These are phyloP conservation scores for Cyclocybe cylindracea DNA, from an alignment of 768 basidiomycete species.

Conservation along the genomic window DNA sequence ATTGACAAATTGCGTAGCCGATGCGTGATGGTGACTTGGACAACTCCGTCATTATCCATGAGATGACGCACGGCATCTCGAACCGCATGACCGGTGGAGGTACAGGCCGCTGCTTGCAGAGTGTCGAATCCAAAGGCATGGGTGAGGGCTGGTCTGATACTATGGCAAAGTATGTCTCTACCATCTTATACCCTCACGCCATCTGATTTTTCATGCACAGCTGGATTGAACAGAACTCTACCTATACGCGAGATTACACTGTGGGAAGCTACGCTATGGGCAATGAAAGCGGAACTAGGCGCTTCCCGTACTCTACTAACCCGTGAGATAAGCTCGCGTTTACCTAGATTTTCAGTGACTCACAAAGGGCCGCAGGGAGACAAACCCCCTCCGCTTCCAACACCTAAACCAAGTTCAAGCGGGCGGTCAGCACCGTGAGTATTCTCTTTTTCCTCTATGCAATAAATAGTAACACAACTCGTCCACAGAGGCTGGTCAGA, in stretches of 20 bases:
- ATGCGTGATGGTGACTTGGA: slow-evolving; percentile 65
- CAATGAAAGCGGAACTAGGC: too few species aligned
- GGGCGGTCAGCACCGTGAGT: slow-evolving; percentile 46
- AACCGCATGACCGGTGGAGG: slow-evolving; percentile 57
- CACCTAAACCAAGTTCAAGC: slow-evolving; percentile 18
- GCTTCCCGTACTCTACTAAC: too few species aligned
- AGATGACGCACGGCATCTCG: slow-evolving; percentile 57
- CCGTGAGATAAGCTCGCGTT: too few species aligned
- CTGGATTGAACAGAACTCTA: slow-evolving; percentile 46
- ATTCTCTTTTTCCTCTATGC: background rate
- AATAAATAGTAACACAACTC: background rate
- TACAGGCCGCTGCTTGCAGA: slow-evolving; percentile 61
- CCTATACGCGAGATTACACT: too few species aligned
- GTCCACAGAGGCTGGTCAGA: slow-evolving; percentile 41
- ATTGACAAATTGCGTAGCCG: slow-evolving; percentile 32
- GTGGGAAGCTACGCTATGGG: too few species aligned
- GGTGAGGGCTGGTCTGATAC: slow-evolving; percentile 66
- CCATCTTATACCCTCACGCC: background rate
- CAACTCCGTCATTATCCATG: slow-evolving; percentile 56
- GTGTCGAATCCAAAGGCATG: slow-evolving; percentile 65
- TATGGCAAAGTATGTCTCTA: slow-evolving; percentile 36
- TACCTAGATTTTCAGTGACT: too few species aligned
- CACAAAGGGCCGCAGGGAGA: too few species aligned
- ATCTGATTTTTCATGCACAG: slow-evolving; percentile 16
- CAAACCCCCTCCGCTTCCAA: too few species aligned